phyloP scores from a whole-genome alignment of 2,329 filamentous ascomycete genomes.

The Torrubiellomyces zombiae region DNA sequence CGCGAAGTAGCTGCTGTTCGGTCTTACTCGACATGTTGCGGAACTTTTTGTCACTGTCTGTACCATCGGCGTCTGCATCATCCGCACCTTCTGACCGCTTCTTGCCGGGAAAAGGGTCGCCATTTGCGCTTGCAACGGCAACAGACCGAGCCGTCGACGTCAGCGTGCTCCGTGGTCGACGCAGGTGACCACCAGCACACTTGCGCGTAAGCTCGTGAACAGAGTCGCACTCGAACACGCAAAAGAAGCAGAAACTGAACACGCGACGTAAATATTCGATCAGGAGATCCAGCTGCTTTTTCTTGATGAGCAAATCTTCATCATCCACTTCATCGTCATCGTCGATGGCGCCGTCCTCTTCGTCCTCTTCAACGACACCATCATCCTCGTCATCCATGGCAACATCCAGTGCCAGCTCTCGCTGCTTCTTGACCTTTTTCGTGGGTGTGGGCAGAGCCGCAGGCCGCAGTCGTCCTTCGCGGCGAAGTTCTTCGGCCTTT shows the following conservation, averaged over 20 bases:
- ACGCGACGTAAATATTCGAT: slow-evolving; percentile 94
- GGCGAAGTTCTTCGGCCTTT: slow-evolving; percentile 64
- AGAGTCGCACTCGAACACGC: slow-evolving; percentile 95
- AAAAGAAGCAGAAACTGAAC: slow-evolving; percentile 99
- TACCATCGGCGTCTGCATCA: slow-evolving; percentile 32
- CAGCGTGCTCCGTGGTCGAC: slow-evolving; percentile 72
- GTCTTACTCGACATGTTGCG: slow-evolving; percentile 55
- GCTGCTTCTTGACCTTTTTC: slow-evolving; percentile 46
- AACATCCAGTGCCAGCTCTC: slow-evolving; percentile 42
- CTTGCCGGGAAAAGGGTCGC: slow-evolving; percentile 70
- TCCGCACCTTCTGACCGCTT: slow-evolving; percentile 54
- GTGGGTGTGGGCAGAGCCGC: slow-evolving; percentile 30
- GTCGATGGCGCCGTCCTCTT: slow-evolving; percentile 65
- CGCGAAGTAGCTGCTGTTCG: slow-evolving; percentile 82
- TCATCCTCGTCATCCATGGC: slow-evolving; percentile 48
- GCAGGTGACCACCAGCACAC: slow-evolving; percentile 92
- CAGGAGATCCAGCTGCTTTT: slow-evolving; percentile 90
- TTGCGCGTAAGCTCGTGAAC: slow-evolving; percentile 91
- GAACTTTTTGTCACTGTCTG: slow-evolving; percentile 52
- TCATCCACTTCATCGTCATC: slow-evolving; percentile 82
- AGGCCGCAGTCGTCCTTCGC: slow-evolving; percentile 61
- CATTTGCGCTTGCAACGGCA: slow-evolving; percentile 66
- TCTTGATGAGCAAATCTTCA: slow-evolving; percentile 76
- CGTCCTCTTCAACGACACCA: slow-evolving; percentile 56
- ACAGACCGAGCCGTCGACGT: slow-evolving; percentile 71